phyloP scores from a whole-genome alignment of 768 basidiomycete species.

The Udeniomyces megalosporus region DNA sequence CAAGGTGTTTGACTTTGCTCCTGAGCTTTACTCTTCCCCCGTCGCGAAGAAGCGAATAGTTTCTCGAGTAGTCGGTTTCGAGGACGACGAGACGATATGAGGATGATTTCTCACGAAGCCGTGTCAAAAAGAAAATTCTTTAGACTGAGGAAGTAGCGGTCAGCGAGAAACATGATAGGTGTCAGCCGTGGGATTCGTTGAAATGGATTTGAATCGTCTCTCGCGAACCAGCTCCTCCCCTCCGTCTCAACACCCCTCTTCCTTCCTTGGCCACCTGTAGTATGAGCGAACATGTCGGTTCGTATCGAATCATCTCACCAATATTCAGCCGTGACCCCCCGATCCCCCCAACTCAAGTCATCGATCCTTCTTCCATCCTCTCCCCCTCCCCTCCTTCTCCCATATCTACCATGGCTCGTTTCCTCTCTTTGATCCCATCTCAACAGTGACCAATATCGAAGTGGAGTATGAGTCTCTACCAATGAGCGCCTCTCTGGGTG shows the following conservation, averaged over 20 bases:
- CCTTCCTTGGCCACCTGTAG: not conserved
- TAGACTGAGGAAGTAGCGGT: not conserved
- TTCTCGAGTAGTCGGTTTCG: no score
- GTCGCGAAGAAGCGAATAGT: not conserved
- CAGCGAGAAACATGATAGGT: not conserved
- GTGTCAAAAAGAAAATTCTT: not conserved
- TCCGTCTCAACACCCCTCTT: not conserved
- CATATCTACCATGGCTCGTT: no score
- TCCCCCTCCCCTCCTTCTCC: not conserved
- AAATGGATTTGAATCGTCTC: not conserved
- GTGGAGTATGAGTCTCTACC: slow-evolving; percentile 52
- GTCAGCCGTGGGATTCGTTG: no score
- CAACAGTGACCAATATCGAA: slow-evolving; percentile 27
- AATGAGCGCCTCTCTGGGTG: slow-evolving; percentile 62
- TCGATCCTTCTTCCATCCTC: not conserved
- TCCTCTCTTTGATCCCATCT: not conserved
- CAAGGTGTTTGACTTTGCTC: slow-evolving; percentile 4
- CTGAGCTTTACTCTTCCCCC: not conserved
- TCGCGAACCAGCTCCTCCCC: not conserved
- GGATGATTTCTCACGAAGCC: not conserved
- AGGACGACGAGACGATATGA: not conserved
- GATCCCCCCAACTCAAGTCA: not conserved
- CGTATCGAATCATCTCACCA: not conserved
- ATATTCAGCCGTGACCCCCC: not conserved
- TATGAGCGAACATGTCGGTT: slow-evolving; percentile 10